Base-by-base conservation (phyloP, 2,329 filamentous ascomycete species). In the Diplodia seriata region DNA sequence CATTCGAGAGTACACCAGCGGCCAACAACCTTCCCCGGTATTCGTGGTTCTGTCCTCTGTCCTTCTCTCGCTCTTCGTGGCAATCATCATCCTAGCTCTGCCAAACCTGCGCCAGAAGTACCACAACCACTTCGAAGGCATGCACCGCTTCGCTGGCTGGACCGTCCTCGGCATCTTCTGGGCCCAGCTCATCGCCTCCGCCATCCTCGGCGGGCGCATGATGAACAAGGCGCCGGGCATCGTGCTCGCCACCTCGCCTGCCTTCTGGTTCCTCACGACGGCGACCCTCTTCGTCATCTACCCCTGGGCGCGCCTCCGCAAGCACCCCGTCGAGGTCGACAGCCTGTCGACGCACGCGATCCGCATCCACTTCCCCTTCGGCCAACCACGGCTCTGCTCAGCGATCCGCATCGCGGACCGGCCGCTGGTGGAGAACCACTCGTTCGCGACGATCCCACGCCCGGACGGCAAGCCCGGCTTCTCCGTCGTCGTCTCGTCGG, bases 221-320 rank as follows among this genome's bases (percentile, higher is more conserved):
- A 57, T 29, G 6, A 26, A 38, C 4, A 68, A 69, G 31, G 69
- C 80, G 3, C 70, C 73, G 6, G 78, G 80, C 4, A 68, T 68
- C 14, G 76, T 79, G 57, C 75, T 89, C 9, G 61, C 85, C 70
- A 69, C 74, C 18, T 82, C 82, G 5, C 85, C 86, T 0, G 78
- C 81, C 1, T 85, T 94, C 77, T 95, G 91, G 89, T 85, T 91
- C 73, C 82, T 95, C n/a, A 71, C 86, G 31, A 75, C 87, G 53
- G 88, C 89, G 49, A 92, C 91, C 0, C 73, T 84, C 49, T 85
- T 89, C 71, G 85, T 94, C 70, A 81, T 90, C 56, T 88, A 90
- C 66, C 91, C 92, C 1, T 96, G 92, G 91, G 76, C 90, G 3
- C 85, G 87, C 68, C 85, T 95, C 33, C 87, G 91, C 66, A 88